Evolutionary conservation across 202 grass and related monocot genomes (phyloP).

Genomic region (Eragrostis tef): DNA sequence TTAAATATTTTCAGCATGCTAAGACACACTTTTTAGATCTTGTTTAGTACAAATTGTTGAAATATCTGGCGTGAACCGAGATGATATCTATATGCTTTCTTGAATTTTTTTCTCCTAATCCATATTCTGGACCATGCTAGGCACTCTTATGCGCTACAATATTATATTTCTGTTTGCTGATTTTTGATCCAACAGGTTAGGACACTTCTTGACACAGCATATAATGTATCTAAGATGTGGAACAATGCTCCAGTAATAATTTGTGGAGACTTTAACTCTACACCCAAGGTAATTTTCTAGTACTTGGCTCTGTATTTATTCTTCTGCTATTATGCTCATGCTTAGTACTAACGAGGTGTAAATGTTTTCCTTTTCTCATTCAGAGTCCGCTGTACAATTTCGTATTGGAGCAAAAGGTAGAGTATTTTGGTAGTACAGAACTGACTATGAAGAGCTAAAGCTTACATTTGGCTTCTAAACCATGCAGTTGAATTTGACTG

Average conservation of each 20-base stretch:
- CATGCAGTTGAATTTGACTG: slow-evolving; percentile 70
- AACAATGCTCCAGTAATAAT: slow-evolving; percentile 87
- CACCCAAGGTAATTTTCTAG: slow-evolving; percentile 68
- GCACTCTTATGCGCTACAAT: slow-evolving; percentile 27
- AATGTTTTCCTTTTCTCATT: slow-evolving; percentile 50
- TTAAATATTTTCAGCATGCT: slow-evolving; percentile 3
- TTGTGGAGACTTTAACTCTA: slow-evolving; percentile 97
- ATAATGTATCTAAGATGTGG: slow-evolving; percentile 75
- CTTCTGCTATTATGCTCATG: slow-evolving; percentile 39
- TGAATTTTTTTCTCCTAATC: slow-evolving; percentile 13
- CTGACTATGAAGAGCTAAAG: slow-evolving; percentile 38
- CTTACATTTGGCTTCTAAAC: slow-evolving; percentile 46
- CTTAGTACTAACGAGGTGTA: slow-evolving; percentile 37
- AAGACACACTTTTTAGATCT: background rate
- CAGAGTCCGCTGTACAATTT: slow-evolving; percentile 95
- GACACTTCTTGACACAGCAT: slow-evolving; percentile 77
- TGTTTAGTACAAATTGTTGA: slow-evolving; percentile 1
- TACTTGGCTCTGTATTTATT: slow-evolving; percentile 36
- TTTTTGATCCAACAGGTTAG: slow-evolving; percentile 63
- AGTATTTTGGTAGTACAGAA: slow-evolving; percentile 23
- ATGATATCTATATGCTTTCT: slow-evolving; percentile 31
- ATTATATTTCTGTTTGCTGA: slow-evolving; percentile 34
- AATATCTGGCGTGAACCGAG: background rate
- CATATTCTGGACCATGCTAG: slow-evolving; percentile 21
- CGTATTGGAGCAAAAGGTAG: slow-evolving; percentile 76